phyloP scores from a whole-genome alignment of 306 rosid species.

The Medicago ruthenica region DNA sequence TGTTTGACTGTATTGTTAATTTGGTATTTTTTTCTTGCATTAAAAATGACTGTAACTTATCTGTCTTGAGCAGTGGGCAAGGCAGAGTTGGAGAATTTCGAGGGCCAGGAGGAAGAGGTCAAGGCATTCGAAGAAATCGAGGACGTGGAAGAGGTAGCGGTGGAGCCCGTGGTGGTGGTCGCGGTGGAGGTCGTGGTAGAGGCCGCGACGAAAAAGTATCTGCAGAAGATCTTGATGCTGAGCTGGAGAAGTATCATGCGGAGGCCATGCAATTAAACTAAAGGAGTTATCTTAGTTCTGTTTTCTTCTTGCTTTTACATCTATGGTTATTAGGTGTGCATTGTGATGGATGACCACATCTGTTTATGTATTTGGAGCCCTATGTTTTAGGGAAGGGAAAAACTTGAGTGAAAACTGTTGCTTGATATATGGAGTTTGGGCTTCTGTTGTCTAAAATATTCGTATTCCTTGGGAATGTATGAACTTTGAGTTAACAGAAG shows the following conservation, averaged over 20 bases:
- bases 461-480: conserved; percentile 55
- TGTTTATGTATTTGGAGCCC: conserved; percentile 63
- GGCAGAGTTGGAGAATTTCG: conserved; percentile 65
- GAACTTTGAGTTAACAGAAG: conserved; percentile 64
- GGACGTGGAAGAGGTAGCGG: conserved; percentile 71
- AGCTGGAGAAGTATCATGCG: conserved; percentile 91
- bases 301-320: conserved; percentile 52
- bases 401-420: conserved; percentile 55
- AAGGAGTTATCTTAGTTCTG: conserved; percentile 47
- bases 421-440: conserved; percentile 66
- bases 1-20: conserved; percentile 7
- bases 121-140: conserved; percentile 48
- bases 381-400: conserved; percentile 51
- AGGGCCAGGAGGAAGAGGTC: conserved; percentile 63
- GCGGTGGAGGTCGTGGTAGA: conserved; percentile 58
- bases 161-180: conserved; percentile 51
- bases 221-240: conserved; percentile 96
- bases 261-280: conserved; percentile 78
- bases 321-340: conserved; percentile 55
- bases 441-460: conserved; percentile 52
- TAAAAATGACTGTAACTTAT: conserved; percentile 33
- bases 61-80: conserved; percentile 64
- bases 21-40: background rate
- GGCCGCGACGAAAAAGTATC: conserved; percentile 81
- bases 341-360: conserved; percentile 50